A percentile compares a stretch with the other conserved stretches of the same genome.
Evolutionary conservation across 2,329 filamentous ascomycete species (phyloP).

Genomic region (Aspergillus pseudotamarii): DNA sequence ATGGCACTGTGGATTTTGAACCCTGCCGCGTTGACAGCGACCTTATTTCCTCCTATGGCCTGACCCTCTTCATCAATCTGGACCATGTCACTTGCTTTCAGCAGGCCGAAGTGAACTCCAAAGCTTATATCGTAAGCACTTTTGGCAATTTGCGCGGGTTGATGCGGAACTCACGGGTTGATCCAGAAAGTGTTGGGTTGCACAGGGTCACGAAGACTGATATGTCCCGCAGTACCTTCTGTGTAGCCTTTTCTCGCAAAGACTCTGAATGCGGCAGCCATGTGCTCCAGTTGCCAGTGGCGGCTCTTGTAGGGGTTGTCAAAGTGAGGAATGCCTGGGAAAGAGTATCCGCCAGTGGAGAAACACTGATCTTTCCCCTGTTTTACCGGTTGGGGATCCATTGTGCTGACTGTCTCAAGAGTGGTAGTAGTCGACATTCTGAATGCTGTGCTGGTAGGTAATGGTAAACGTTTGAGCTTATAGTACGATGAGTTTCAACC

Average conservation of each 20-base stretch:
- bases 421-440: no score
- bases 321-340: no score
- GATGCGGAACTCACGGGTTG: no score
- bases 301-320: slow-evolving; percentile 28
- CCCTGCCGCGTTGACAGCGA: slow-evolving; percentile 48
- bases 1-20: slow-evolving; percentile 52
- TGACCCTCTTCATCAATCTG: slow-evolving; percentile 49
- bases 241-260: slow-evolving; percentile 46
- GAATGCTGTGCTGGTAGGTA: no score
- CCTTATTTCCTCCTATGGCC: slow-evolving; percentile 45
- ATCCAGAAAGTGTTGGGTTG: slow-evolving; percentile 17
- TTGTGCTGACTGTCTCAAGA: no score
- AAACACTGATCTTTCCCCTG: no score
- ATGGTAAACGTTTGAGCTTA: no score
- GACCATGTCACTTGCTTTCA: slow-evolving; percentile 48
- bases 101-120: slow-evolving; percentile 44
- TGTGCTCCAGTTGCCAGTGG: slow-evolving; percentile 46
- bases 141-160: no score
- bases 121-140: slow-evolving; percentile 24
- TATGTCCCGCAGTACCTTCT: slow-evolving; percentile 48
- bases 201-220: slow-evolving; percentile 44
- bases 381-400: no score
- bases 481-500: no score
- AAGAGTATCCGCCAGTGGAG: no score
- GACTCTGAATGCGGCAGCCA: slow-evolving; percentile 49